These are phyloP conservation scores for Hyphodiscus sp. DNA, from an alignment of 2,329 filamentous ascomycete genomes.

Conservation along the genomic window DNA sequence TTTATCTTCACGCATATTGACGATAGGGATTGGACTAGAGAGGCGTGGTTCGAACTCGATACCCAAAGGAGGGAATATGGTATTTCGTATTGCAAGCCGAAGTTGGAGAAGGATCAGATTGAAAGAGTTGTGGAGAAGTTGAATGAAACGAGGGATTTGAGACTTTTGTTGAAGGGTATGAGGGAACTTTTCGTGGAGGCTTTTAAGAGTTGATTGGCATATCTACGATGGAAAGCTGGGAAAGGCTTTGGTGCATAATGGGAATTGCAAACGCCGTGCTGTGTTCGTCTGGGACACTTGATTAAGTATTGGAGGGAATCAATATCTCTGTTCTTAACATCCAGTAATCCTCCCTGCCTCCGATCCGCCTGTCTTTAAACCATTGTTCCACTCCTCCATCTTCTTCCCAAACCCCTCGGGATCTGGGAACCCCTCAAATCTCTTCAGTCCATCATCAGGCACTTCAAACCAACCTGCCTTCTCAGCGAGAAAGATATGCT, in stretches of 20 bases:
- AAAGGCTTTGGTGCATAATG: background rate
- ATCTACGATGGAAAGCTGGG: background rate
- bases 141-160: conserved; percentile 73
- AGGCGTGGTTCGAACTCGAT: conserved; percentile 90
- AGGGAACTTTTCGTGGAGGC: conserved; percentile 68
- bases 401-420: conserved; percentile 16
- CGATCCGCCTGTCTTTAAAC: background rate
- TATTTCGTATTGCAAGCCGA: conserved; percentile 73
- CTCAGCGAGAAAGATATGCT: conserved; percentile 37
- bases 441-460: conserved; percentile 1
- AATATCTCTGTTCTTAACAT: background rate
- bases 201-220: conserved; percentile 35
- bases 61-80: conserved; percentile 79
- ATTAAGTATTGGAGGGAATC: background rate
- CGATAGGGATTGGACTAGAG: conserved; percentile 78
- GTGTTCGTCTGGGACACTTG: background rate
- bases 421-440: conserved; percentile 22
- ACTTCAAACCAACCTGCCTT: conserved; percentile 27
- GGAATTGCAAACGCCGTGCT: background rate
- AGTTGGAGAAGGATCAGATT: conserved; percentile 71
- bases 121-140: conserved; percentile 71
- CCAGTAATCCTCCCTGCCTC: background rate
- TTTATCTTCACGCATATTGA: conserved; percentile 86
- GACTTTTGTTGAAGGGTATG: conserved; percentile 73
- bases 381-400: conserved; percentile 24